Evolutionary conservation across 208 protist genomes (phyloP), one percentile per base, ranked within the genome.

Genomic region (Crithidia bombi): DNA sequence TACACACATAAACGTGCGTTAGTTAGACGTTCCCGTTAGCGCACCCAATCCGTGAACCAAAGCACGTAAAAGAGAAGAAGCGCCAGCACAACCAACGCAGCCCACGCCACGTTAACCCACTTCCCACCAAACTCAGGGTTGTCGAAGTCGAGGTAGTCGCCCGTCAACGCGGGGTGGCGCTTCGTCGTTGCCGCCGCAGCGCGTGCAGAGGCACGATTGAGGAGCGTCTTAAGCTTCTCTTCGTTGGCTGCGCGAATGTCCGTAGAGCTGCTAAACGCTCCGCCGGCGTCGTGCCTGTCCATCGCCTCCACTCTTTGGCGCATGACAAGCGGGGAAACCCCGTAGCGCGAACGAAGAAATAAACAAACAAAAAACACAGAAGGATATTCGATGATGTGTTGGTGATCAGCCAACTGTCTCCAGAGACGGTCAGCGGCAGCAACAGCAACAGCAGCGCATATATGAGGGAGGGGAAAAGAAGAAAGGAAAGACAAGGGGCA

Each of bases 41-140:
- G 63, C 15, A 86, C 68, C 49, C 69, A 73, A 23, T 86, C 67
- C 5, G 80, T 86, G 61, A 86, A 86, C 80, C 80, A 86, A 28
- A 86, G 28, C 6, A 82, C 71, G 44, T 86, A 86, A n/a, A 86
- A 73, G 15, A 86, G 46, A 5, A 78, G 3, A 5, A 86, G 54
- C 6, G 80, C 76, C 12, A 65, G 33, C 32, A 49, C 57, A 0
- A 86, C 46, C 30, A 81, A 30, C 36, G 51, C 17, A 5, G 33
- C 72, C 52, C 36, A 71, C 25, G 61, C 51, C 7, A 82, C 9
- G 47, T 86, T 82, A 10, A 81, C 74, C 44, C 54, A 75, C 41
- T 32, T 51, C 21, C 63, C 69, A 19, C 71, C 72, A 63, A 78
- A 77, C 12, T 76, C 70, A 0, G 54, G 25, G 23, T 68, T 36